phyloP scores from a whole-genome alignment of 345 rosid genomes.

The Gossypium australe region DNA sequence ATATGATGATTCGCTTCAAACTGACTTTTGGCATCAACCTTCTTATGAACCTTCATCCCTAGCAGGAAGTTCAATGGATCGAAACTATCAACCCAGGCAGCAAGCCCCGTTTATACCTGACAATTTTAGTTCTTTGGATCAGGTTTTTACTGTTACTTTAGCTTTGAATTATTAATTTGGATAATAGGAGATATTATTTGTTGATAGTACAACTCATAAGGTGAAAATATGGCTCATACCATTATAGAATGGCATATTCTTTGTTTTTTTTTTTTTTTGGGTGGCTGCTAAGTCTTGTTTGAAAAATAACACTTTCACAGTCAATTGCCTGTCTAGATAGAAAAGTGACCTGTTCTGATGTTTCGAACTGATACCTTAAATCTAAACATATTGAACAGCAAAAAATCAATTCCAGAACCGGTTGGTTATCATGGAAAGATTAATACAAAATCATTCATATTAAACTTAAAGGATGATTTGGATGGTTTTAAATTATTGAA shows the following conservation, averaged over 20 bases:
- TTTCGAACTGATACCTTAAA: not conserved
- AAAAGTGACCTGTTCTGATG: not conserved
- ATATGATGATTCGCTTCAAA: slow-evolving; percentile 17
- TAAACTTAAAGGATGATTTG: not conserved
- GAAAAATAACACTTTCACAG: not conserved
- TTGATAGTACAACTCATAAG: not conserved
- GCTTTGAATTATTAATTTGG: not conserved
- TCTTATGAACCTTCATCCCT: slow-evolving; percentile 12
- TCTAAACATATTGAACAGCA: not conserved
- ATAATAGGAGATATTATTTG: not conserved
- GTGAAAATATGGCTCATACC: not conserved
- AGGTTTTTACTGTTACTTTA: slow-evolving; percentile 38
- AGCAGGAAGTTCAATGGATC: slow-evolving; percentile 35
- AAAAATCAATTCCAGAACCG: not conserved
- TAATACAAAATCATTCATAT: not conserved
- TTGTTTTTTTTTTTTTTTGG: not conserved
- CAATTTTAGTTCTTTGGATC: slow-evolving; percentile 61
- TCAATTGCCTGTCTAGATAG: not conserved
- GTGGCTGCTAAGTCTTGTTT: not conserved
- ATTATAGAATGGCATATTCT: not conserved
- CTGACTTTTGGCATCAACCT: slow-evolving; percentile 22
- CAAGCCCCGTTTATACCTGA: slow-evolving; percentile 49
- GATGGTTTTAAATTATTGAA: not conserved
- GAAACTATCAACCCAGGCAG: slow-evolving; percentile 18
- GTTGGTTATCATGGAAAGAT: not conserved